Conservation (phyloP, 768 basidiomycete genomes). For the Tylopilus plumbeoviolaceoides region DNA sequence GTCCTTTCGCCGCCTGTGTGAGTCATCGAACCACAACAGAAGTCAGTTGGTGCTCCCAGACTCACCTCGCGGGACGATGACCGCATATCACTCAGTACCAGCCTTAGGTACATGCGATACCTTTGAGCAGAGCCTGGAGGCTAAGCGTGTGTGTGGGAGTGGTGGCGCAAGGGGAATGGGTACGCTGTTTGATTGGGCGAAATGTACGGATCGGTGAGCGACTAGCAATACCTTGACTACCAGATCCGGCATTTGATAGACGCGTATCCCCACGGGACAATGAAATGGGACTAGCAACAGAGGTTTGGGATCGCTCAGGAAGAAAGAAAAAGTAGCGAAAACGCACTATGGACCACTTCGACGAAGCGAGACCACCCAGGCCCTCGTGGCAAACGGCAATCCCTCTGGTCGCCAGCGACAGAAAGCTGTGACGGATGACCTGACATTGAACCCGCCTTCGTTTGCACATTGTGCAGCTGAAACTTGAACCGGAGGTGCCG, state of each 20-base stretch:
- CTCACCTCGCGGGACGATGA: background rate
- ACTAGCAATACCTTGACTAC: conserved; percentile 18
- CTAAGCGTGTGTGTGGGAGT: conserved; percentile 2
- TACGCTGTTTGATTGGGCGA: background rate
- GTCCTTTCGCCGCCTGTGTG: background rate
- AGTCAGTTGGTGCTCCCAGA: background rate
- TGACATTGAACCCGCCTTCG: background rate
- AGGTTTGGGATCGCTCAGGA: background rate
- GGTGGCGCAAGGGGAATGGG: conserved; percentile 11
- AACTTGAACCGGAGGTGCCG: background rate
- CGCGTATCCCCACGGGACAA: background rate
- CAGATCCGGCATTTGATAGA: conserved; percentile 1
- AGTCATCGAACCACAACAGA: background rate
- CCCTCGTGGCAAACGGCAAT: background rate
- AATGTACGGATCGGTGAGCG: background rate
- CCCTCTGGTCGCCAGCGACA: background rate
- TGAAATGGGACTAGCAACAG: background rate
- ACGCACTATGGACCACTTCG: background rate
- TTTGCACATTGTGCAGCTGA: background rate
- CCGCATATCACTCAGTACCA: background rate
- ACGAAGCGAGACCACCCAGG: background rate
- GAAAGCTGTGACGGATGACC: conserved; percentile 2
- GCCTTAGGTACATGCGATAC: background rate
- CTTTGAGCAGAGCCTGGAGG: conserved; percentile 1
- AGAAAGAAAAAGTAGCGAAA: background rate